Evolutionary conservation across 495 filamentous ascomycete species (phyloP), one percentile per base, ranked within the genome.

Genomic region (Neurospora terricola): DNA sequence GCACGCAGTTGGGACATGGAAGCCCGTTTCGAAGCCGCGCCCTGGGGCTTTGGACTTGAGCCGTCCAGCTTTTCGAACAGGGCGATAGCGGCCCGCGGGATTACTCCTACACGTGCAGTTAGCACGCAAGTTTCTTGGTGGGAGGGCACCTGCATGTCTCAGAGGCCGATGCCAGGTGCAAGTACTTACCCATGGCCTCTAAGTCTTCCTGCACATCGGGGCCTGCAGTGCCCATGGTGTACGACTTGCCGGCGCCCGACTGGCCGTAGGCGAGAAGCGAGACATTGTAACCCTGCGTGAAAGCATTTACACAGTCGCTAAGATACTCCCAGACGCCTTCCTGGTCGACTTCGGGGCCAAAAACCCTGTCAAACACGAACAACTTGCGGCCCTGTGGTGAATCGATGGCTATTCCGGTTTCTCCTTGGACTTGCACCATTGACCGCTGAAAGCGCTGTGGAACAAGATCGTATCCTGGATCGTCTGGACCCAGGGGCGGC

Each of bases 161-260:
- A 66, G n/a, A 34, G 48, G 48, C 48, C 48, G 23, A 42, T 66
- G 71, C 74, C 59, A 77, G 71, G 70, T 68, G 37, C n/a, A 34
- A 34, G 34, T 34, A 82, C 88, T 81, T 85, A 97, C 94, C 95
- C 93, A 94, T 97, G 1, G 89, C 82, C 14, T 91, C 87, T 66
- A 86, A 71, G 77, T 94, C 85, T n/a, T 84, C 86, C 78, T 97
- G 93, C 78, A 97, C 95, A 23, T 79, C 83, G 9, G 96, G 94
- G 4, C 94, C 93, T 4, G 96, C 92, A 2, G 96, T 99, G 48
- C 96, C 96, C 96, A 99, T 99, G 0, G 96, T 99, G 80, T 98
- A 98, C 2, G 96, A 99, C 83, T 99, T 99, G 77, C 96, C 96
- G n/a, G 96, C 94, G 43, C 96, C 96, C n/a, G 96, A 99, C 84